phyloP scores from a whole-genome alignment of 257 asterid species.

The Solanum habrochaites region DNA sequence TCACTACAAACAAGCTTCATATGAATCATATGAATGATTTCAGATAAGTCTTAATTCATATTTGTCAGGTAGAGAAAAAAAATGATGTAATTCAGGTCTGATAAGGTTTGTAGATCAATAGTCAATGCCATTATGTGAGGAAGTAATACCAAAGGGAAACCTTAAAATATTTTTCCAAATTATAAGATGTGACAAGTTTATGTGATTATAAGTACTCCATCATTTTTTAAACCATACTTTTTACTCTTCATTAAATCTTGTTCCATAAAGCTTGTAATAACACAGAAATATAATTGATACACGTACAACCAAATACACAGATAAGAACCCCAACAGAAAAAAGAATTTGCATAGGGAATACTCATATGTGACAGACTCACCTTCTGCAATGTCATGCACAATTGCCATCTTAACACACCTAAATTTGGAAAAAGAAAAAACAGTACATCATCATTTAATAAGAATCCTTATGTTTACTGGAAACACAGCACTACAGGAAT shows the following conservation, averaged over 20 bases:
- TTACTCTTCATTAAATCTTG: background rate
- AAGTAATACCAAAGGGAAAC: background rate
- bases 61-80: background rate
- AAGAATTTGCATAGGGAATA: background rate
- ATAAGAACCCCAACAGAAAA: background rate
- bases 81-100: background rate
- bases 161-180: background rate
- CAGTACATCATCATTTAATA: background rate
- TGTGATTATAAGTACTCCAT: background rate
- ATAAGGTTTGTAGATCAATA: background rate
- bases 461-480: background rate
- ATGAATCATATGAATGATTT: background rate
- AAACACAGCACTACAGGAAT: background rate
- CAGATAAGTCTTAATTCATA: background rate
- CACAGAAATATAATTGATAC: background rate
- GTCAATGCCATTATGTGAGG: background rate
- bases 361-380: conserved; percentile 19
- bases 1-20: background rate
- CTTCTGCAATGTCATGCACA: conserved; percentile 98
- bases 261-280: background rate
- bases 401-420: conserved; percentile 97
- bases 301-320: background rate
- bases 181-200: background rate
- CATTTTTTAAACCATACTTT: background rate
- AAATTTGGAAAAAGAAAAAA: conserved; percentile 6